A percentile compares a stretch with the other conserved stretches of the same genome.
Evolutionary conservation across 148 eudicot genomes (phyloP).

Genomic region (Chenopodium quinoa): DNA sequence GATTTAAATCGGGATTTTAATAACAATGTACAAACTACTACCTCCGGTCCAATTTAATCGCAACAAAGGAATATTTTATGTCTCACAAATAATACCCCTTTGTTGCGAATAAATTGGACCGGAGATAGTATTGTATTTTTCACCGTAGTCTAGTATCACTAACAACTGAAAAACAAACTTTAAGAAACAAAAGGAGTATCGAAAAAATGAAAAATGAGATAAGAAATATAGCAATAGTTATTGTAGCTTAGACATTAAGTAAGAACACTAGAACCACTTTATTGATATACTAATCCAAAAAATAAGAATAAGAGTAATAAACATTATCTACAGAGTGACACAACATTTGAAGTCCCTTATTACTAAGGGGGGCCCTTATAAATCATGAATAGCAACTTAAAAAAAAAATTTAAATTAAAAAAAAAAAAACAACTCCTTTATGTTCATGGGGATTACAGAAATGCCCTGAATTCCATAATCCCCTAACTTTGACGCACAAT

Average conservation of each 20-base stretch:
- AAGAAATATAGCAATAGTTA: background rate
- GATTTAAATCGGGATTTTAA: no score
- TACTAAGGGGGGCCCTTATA: conserved; percentile 17
- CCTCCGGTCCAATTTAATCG: no score
- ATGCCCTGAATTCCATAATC: conserved; percentile 23
- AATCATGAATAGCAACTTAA: conserved; percentile 22
- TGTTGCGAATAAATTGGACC: no score
- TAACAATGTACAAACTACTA: no score
- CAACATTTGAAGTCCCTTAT: conserved; percentile 30
- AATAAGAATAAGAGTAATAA: conserved; percentile 7
- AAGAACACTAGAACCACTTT: conserved; percentile 3
- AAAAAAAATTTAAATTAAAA: no score
- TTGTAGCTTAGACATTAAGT: background rate
- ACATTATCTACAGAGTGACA: conserved; percentile 9
- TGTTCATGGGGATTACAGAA: conserved; percentile 44
- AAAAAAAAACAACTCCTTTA: conserved; percentile 18
- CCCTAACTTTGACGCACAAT: conserved; percentile 32
- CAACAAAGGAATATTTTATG: no score
- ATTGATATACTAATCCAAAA: conserved; percentile 15
- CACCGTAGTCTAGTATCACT: no score
- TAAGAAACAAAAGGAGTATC: no score
- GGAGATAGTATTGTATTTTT: no score
- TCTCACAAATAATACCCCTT: no score
- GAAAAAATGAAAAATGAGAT: background rate
- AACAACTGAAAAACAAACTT: background rate